These are phyloP conservation scores for Candida tetrigidarum DNA, from an alignment of 1,139 yeast genomes.

Conservation along the genomic window DNA sequence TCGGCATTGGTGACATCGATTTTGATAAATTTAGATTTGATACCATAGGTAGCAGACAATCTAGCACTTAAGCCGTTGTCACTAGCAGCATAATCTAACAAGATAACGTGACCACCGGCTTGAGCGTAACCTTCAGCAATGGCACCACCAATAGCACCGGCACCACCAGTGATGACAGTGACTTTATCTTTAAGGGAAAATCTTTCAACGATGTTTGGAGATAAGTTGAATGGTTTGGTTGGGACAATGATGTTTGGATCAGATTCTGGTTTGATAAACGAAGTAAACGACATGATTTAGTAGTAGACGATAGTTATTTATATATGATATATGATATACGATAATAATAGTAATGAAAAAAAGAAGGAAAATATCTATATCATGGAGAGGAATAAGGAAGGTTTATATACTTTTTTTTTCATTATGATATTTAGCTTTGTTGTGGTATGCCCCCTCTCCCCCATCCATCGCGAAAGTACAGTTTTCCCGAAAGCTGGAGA, in stretches of 20 bases:
- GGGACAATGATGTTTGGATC: slow-evolving; percentile 26
- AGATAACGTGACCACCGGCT: slow-evolving; percentile 84
- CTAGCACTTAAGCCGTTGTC: slow-evolving; percentile 47
- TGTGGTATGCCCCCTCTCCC: background rate
- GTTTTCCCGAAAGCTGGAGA: slow-evolving; percentile 6
- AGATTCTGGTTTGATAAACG: slow-evolving; percentile 27
- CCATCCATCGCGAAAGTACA: too few species aligned
- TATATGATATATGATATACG: background rate
- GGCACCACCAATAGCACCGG: slow-evolving; percentile 79
- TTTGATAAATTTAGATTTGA: slow-evolving; percentile 66
- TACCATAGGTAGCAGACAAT: slow-evolving; percentile 59
- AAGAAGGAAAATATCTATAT: slow-evolving; percentile 55
- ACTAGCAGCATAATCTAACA: slow-evolving; percentile 62
- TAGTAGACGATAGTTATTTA: background rate
- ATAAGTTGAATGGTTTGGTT: slow-evolving; percentile 27
- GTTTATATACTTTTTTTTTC: background rate
- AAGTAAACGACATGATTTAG: slow-evolving; percentile 15
- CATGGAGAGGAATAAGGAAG: slow-evolving; percentile 18
- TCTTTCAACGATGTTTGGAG: slow-evolving; percentile 42
- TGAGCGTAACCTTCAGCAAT: slow-evolving; percentile 83
- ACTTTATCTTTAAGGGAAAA: slow-evolving; percentile 75
- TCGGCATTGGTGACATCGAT: slow-evolving; percentile 64
- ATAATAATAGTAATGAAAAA: background rate
- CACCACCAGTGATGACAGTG: slow-evolving; percentile 81
- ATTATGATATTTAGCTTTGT: background rate